Conservation (phyloP, 2,329 filamentous ascomycete genomes). For the Cylindrodendrum hubeiense region DNA sequence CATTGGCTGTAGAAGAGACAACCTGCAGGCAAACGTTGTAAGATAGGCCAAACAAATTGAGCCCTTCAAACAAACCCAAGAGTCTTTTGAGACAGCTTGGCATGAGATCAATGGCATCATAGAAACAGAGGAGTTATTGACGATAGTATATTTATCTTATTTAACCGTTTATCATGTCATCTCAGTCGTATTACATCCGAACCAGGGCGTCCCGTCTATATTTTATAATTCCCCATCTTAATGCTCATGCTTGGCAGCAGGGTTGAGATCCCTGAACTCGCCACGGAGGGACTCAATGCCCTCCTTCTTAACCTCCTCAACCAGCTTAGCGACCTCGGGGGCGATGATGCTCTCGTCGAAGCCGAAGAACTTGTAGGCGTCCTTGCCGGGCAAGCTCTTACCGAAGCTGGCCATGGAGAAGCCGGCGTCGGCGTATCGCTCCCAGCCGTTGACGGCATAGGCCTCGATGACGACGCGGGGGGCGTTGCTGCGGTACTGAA, state of each 20-base stretch:
- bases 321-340: constrained; percentile 49
- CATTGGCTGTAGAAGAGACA: background rate
- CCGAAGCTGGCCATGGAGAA: constrained; percentile 67
- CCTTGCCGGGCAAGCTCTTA: constrained; percentile 66
- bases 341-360: constrained; percentile 61
- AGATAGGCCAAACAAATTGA: background rate
- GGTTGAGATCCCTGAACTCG: constrained; percentile 49
- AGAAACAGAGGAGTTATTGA: constrained; percentile 1
- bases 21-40: background rate
- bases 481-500: constrained; percentile 56
- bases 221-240: constrained; percentile 16
- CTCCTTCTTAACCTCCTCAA: constrained; percentile 45
- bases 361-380: constrained; percentile 68
- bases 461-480: constrained; percentile 71
- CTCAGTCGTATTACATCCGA: constrained; percentile 30
- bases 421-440: constrained; percentile 70
- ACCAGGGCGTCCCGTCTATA: constrained; percentile 14
- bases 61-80: background rate
- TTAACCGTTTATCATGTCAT: constrained; percentile 21
- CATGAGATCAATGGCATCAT: background rate
- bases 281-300: constrained; percentile 47
- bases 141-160: constrained; percentile 28
- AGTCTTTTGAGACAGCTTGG: background rate
- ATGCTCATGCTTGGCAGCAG: constrained; percentile 37
- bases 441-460: constrained; percentile 69